Conservation (phyloP, 805 yeast species). For the Wickerhamiella sergipiensis region DNA sequence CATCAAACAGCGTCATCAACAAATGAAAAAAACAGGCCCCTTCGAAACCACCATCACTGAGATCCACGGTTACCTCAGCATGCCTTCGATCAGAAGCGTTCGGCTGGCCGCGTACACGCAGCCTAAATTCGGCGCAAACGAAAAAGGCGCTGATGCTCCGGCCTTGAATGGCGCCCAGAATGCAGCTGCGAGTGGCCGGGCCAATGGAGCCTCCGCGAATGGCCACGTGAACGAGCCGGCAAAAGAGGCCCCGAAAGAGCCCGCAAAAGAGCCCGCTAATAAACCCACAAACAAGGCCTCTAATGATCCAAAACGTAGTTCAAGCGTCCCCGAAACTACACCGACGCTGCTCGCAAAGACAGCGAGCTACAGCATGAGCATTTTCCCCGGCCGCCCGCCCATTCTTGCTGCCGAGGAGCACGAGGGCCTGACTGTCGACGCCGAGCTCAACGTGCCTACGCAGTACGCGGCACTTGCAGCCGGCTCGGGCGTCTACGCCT, state of each 20-base stretch:
- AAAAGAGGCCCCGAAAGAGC: not conserved
- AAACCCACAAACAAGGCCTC: too few species aligned
- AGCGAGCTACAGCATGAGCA: slow-evolving; percentile 42
- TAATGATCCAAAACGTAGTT: too few species aligned
- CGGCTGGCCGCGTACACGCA: not conserved
- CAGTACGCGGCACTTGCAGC: slow-evolving; percentile 38
- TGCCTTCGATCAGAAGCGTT: slow-evolving; percentile 1
- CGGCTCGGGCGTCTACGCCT: slow-evolving; percentile 42
- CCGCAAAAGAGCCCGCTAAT: too few species aligned
- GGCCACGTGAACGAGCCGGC: not conserved
- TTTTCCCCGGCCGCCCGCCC: slow-evolving; percentile 43
- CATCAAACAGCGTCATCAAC: too few species aligned
- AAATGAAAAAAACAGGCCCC: too few species aligned
- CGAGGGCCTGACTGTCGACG: slow-evolving; percentile 24
- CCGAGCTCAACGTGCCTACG: slow-evolving; percentile 32
- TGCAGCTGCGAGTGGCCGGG: too few species aligned
- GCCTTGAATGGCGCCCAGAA: too few species aligned
- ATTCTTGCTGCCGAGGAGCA: slow-evolving; percentile 19
- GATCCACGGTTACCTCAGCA: not conserved
- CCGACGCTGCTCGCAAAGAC: slow-evolving; percentile 41
- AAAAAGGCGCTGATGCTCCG: too few species aligned
- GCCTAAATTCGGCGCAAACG: not conserved
- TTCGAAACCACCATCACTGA: too few species aligned
- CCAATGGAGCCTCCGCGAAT: too few species aligned
- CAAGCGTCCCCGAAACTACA: not conserved